Evolutionary conservation across 768 basidiomycete species (phyloP).

Genomic region (Xerocomellus chrysenteron): DNA sequence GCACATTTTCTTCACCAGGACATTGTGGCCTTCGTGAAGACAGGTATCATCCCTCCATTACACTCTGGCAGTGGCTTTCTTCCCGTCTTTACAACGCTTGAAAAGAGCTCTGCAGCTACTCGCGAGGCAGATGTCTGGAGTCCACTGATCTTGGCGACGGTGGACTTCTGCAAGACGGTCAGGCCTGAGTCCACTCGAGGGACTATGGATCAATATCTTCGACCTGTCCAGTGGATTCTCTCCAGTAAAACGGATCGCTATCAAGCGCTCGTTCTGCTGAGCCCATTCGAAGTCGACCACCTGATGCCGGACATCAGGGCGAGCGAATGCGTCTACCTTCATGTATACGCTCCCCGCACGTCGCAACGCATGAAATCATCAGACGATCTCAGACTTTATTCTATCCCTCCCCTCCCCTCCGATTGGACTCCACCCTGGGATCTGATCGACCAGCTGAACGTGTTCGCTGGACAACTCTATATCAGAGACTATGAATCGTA

Average conservation of each 20-base stretch:
- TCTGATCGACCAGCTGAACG: constrained; percentile 7
- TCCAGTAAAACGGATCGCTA: not conserved
- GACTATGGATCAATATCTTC: constrained; percentile 11
- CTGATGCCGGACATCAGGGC: constrained; percentile 38
- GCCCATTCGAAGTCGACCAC: constrained; percentile 35
- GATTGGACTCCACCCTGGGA: not conserved
- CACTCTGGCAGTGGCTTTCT: constrained; percentile 20
- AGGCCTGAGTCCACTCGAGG: not conserved
- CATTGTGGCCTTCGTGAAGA: constrained; percentile 21
- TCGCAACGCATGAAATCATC: constrained; percentile 33
- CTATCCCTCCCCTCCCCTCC: constrained; percentile 1
- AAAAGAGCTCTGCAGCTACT: not conserved
- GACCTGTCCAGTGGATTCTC: constrained; percentile 26
- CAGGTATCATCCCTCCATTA: constrained; percentile 21
- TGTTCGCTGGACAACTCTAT: constrained; percentile 5
- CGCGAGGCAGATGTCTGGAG: constrained; percentile 23
- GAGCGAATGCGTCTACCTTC: constrained; percentile 35
- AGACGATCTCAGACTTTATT: constrained; percentile 28
- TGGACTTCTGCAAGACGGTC: constrained; percentile 10
- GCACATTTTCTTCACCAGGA: constrained; percentile 17
- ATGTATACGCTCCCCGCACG: constrained; percentile 41
- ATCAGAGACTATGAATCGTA: constrained; percentile 25
- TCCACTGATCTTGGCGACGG: constrained; percentile 3
- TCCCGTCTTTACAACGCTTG: constrained; percentile 10
- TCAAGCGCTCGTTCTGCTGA: not conserved